Base-by-base conservation (phyloP, 768 basidiomycete species). In the Boletus rex-veris region DNA sequence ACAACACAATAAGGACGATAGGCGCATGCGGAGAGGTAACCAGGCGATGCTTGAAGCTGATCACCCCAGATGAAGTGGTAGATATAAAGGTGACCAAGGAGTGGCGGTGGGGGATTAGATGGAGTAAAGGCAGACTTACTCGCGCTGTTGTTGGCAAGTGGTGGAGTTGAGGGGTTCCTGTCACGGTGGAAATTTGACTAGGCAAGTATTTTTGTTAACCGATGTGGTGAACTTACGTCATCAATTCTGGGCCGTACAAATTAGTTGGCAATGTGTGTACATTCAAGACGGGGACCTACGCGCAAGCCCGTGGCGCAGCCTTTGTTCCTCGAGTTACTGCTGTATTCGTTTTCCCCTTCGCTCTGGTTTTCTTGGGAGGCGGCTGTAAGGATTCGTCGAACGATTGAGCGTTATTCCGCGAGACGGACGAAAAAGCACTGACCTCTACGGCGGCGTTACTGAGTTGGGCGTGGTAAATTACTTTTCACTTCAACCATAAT, bases 1-100 rank as follows among this genome's bases (percentile, higher is more conserved):
- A 66, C 83, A 88, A 71, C 85, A 86, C 67, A 85, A 68, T 38
- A 86, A 68, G 59, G 79, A 81, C 62, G 75, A 78, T 67, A 85
- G 72, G 70, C 67, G 77, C 86, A 89, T 88, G 79, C 55, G 63
- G 65, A 70, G 59, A 67, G 55, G 68, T 68, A 59, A 68, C 61
- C 53, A 59, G 64, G 55, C n/a, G 48, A 47, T 60, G 52, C 58
- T 57, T 53, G 61, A 55, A 47, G 59, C 62, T 40, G 59, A 63
- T 66, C 59, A 62, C 67, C 55, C 26, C 57, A 50, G 52, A 54
- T 43, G 61, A 44, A 21, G 57, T 51, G 31, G 53, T 48, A 38
- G 52, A 58, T 48, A 40, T 30, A 55, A 50, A 61, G 40, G 45
- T 24, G 45, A 57, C 52, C 43, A 48, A 55, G 50, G 31, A 43